Base-by-base conservation (phyloP, 1,284 basidiomycete genomes). In the Trametes versicolor region DNA sequence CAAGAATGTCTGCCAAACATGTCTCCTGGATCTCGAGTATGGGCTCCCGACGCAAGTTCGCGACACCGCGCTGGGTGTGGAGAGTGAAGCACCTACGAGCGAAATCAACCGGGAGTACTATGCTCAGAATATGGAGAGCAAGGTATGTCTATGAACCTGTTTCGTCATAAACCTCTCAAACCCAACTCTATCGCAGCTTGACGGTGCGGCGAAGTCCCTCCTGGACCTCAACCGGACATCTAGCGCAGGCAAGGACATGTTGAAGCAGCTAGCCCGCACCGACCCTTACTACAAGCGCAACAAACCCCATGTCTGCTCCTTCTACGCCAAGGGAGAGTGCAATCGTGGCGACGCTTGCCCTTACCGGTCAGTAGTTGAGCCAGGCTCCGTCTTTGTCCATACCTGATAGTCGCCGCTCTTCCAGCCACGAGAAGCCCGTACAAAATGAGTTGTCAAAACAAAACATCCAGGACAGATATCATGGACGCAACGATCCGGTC, bases 1-100 rank as follows among this genome's bases (percentile, higher is more conserved):
- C 73, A 98, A 99, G 85, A 98, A 99, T 74, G 94, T 98, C 48
- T 99, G 98, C 81, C 98, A 99, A 81, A 99, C 97, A 0, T 99
- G 98, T 78, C 83, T 99, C 32, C 84, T 99, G 39, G 98, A 99
- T 77, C 86, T 97, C 65, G 96, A 99, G 78, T 99, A 96, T 73
- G 95, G 95, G 19, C 81, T 99, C 51, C 98, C 98, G 1, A 97
- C 96, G 0, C 98, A 99, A 84, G 97, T 99, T 17, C 85, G 98
- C 64, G 98, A 99, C 78, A 97, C 97, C 0, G 98, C 98, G 8
- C 80, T 99, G 51, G 95, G 92, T 12, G 75, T 95, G 48, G 88
- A 95, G 78, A 93, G 88, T 73, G 91, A 94, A 70, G 97, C 96
- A 1, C 98, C 97, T 8, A 96, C 91, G 57, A 96, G 94, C 74